Base-by-base conservation (phyloP, 331 rosid species). In the Stylosanthes scabra region DNA sequence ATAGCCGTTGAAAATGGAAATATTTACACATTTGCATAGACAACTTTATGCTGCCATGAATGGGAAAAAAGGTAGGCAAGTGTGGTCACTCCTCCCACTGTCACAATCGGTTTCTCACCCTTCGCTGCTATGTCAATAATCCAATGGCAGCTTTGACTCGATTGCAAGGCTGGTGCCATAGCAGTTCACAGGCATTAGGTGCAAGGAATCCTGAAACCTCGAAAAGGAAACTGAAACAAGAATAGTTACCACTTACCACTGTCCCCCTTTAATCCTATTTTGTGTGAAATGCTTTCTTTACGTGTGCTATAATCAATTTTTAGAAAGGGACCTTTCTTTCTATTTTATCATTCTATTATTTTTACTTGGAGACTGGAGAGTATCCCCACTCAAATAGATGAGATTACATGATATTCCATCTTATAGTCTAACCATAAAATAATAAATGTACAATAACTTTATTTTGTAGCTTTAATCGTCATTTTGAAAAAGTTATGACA, bases 71-170 rank as follows among this genome's bases (percentile, higher is more conserved):
- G 52, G 15, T 49, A 57, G 0, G 67, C 63, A 59, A 10, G 79
- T 76, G 46, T 45, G 51, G 78, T 74, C 76, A 77, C 70, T 71
- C 76, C 59, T 71, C 76, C 59, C 81, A 67, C 78, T 63, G 69
- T 72, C 84, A 58, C 77, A n/a, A 73, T 63, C 83, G 39, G 39
- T 65, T 59, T 74, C 75, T 65, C 64, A 57, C 66, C 55, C n/a
- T 72, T 42, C 73, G 50, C 2, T 83, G 58, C 77, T 76, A 78
- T 74, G 77, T 81, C 86, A 81, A 70, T 82, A 74, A 79, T 52
- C 83, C n/a, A 65, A 66, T 74, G 81, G 67, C 83, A 79, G 79
- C 80, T 83, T 82, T 82, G 80, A 77, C 76, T 64, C 39, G 58
- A 57, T 70, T 66, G 83, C 72, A 71, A 80, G 74, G 74, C 71